phyloP scores from a whole-genome alignment of 768 basidiomycete genomes.

The Hysterangium stoloniferum region DNA sequence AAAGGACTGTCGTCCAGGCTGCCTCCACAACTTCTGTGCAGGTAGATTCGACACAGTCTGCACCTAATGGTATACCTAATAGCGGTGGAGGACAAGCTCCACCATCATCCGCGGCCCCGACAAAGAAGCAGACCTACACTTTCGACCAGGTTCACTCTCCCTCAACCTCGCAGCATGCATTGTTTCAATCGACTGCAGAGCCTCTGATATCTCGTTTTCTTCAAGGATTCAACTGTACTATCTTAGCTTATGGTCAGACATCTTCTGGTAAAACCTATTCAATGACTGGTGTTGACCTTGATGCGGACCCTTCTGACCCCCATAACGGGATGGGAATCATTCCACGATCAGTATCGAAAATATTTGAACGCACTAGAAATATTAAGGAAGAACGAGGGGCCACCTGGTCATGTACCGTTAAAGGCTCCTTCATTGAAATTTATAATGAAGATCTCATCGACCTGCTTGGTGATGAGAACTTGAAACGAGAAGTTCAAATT shows the following conservation, averaged over 20 bases:
- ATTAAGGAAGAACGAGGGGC: slow-evolving; percentile 67
- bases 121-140: slow-evolving; percentile 79
- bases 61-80: slow-evolving; percentile 43
- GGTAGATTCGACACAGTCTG: slow-evolving; percentile 64
- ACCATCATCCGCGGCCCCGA: slow-evolving; percentile 32
- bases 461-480: slow-evolving; percentile 42
- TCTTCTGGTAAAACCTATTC: slow-evolving; percentile 96
- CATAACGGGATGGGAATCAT: slow-evolving; percentile 90
- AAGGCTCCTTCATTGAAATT: slow-evolving; percentile 93
- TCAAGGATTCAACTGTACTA: slow-evolving; percentile 95
- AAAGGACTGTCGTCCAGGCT: slow-evolving; percentile 80
- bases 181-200: slow-evolving; percentile 79
- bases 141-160: slow-evolving; percentile 94
- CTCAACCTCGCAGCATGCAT: slow-evolving; percentile 73
- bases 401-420: slow-evolving; percentile 72
- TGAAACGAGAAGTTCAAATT: slow-evolving; percentile 82
- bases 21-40: slow-evolving; percentile 65
- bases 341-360: slow-evolving; percentile 83
- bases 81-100: slow-evolving; percentile 38
- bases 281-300: slow-evolving; percentile 93
- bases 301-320: slow-evolving; percentile 76
- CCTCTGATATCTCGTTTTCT: slow-evolving; percentile 82
- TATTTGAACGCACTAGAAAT: slow-evolving; percentile 73
- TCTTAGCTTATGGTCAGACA: slow-evolving; percentile 97
- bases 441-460: slow-evolving; percentile 99